Evolutionary conservation across 2,329 filamentous ascomycete genomes (phyloP).

Genomic region (Aschersonia sp.): DNA sequence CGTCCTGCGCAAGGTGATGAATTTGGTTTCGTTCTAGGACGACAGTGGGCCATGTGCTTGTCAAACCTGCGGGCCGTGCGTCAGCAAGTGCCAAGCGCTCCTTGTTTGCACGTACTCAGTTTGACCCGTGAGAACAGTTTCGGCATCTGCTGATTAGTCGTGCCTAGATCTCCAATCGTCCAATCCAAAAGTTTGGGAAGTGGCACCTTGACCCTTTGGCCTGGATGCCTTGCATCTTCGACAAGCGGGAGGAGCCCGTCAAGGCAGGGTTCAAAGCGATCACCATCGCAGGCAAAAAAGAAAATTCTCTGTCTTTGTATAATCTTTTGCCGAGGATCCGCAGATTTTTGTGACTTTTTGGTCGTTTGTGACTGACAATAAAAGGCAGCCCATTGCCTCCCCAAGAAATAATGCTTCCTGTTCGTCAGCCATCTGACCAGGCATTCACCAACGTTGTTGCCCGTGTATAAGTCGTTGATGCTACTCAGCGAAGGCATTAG

Average conservation of each 20-base stretch:
- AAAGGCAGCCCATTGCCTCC: slow-evolving; percentile 33
- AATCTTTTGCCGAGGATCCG: not conserved
- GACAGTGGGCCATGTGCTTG: slow-evolving; percentile 31
- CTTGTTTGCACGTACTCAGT: slow-evolving; percentile 25
- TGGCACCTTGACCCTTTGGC: slow-evolving; percentile 18
- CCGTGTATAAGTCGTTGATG: slow-evolving; percentile 13
- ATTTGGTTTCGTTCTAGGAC: slow-evolving; percentile 33
- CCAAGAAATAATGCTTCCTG: slow-evolving; percentile 25
- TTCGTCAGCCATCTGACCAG: slow-evolving; percentile 15
- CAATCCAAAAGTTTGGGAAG: slow-evolving; percentile 32
- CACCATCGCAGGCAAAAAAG: slow-evolving; percentile 40
- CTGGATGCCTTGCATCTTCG: slow-evolving; percentile 9
- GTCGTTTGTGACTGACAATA: slow-evolving; percentile 18
- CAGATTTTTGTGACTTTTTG: slow-evolving; percentile 15
- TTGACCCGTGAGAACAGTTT: slow-evolving; percentile 46
- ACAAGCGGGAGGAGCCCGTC: slow-evolving; percentile 8
- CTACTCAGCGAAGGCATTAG: slow-evolving; percentile 29
- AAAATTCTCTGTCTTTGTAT: slow-evolving; percentile 21
- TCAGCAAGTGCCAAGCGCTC: not conserved
- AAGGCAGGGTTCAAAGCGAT: slow-evolving; percentile 17
- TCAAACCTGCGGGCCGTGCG: slow-evolving; percentile 28
- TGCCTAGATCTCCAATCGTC: slow-evolving; percentile 32
- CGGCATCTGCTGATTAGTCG: slow-evolving; percentile 28
- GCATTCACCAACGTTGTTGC: slow-evolving; percentile 15
- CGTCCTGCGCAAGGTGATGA: slow-evolving; percentile 17